phyloP scores from a whole-genome alignment of 164 flowering plant genomes.

The Cinnamomum chago region DNA sequence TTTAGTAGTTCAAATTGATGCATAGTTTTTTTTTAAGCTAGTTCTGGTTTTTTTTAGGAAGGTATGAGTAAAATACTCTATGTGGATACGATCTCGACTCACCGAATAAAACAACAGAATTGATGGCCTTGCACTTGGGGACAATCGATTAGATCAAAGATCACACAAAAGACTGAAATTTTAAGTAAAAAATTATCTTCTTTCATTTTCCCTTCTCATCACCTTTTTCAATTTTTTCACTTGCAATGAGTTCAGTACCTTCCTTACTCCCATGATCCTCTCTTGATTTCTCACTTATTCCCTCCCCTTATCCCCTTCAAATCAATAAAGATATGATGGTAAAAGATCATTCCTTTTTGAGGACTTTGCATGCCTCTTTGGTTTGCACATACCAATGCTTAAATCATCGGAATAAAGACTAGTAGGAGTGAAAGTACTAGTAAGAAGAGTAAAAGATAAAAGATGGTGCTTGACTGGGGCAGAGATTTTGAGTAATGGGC shows the following conservation, averaged over 20 bases:
- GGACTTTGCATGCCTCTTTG: conserved; percentile 23
- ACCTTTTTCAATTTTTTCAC: conserved; percentile 40
- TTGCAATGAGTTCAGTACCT: conserved; percentile 49
- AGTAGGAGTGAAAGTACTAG: neutral
- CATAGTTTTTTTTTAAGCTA: no score
- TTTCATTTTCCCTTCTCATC: conserved; percentile 16
- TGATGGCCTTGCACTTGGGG: no score
- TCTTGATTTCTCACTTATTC: conserved; percentile 34
- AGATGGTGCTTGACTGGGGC: neutral
- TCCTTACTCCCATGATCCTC: conserved; percentile 47
- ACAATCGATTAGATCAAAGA: neutral
- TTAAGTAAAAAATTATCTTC: conserved; percentile 29
- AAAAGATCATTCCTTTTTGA: conserved; percentile 29
- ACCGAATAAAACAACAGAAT: no score
- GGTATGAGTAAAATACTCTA: no score
- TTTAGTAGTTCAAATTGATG: no score
- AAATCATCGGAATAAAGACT: conserved; percentile 1
- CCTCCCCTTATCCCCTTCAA: conserved; percentile 15
- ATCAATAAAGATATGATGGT: conserved; percentile 47
- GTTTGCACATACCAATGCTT: conserved; percentile 9
- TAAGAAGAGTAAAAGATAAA: conserved; percentile 13
- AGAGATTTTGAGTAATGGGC: conserved; percentile 28
- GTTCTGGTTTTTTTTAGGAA: no score
- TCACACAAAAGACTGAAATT: conserved; percentile 30
- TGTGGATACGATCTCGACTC: no score